A percentile compares a stretch with the other conserved stretches of the same genome.
Evolutionary conservation across 345 rosid species (phyloP).

Genomic region (Citrus sinensis): DNA sequence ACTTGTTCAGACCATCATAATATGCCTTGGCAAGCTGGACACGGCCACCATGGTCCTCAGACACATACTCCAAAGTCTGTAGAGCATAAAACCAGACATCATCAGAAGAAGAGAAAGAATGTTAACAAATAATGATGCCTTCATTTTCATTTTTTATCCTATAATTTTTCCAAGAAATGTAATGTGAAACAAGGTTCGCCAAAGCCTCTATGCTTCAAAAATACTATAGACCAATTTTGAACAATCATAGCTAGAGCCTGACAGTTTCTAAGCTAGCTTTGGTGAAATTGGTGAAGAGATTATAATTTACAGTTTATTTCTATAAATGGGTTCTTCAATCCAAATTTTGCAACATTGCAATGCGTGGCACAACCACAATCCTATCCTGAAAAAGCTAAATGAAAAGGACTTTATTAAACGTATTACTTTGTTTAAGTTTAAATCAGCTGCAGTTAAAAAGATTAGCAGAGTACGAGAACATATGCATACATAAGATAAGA

Average conservation of each 20-base stretch:
- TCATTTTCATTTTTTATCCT: background rate
- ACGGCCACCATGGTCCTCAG: slow-evolving; percentile 16
- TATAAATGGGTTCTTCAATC: too few relatives aligned
- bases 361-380: too few relatives aligned
- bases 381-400: too few relatives aligned
- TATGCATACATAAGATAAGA: background rate
- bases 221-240: background rate
- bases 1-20: slow-evolving; percentile 6
- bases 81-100: background rate
- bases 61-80: slow-evolving; percentile 7
- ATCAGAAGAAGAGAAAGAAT: background rate
- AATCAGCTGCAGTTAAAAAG: background rate
- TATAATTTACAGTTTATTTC: too few relatives aligned
- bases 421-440: background rate
- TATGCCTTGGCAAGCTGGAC: slow-evolving; percentile 20
- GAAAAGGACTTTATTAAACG: too few relatives aligned
- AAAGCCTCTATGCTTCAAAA: background rate
- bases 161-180: too few relatives aligned
- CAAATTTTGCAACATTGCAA: too few relatives aligned
- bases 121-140: background rate
- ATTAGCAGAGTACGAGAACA: background rate
- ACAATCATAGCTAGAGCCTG: background rate
- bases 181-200: background rate
- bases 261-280: background rate
- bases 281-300: too few relatives aligned